Base-by-base conservation (phyloP, 2,329 filamentous ascomycete genomes). In the Colletotrichum sp. region DNA sequence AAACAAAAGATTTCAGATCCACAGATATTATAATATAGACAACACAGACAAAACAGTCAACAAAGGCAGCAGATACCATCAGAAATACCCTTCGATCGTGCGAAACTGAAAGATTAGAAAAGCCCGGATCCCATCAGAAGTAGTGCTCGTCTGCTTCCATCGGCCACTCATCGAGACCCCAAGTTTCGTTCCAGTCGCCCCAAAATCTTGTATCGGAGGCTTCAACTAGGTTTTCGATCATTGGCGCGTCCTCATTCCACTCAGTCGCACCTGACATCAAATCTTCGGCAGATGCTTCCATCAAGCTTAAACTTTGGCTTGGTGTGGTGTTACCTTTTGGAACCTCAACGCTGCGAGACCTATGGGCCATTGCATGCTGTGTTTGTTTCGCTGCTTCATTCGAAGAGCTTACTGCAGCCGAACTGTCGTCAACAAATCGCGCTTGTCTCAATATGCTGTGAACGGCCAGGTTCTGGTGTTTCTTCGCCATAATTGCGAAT, bases 401-500 rank as follows among this genome's bases (percentile, higher is more conserved):
- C 9, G 44, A 30, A 30, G 87, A 34, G 15, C 60, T 13, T 12
- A 63, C 63, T n/a, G 73, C 81, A 67, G 85, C 81, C 59, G 83
- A 80, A 39, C 84, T 86, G 69, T 86, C 84, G 72, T 87, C 85
- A 15, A 84, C 80, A 34, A 86, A 87, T 57, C 84, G 83, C 1
- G 85, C 84, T 28, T 86, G 85, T 4, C 85, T 78, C 9, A 87
- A 79, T 6, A 87, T 78, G 39, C 85, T 86, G 69, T 87, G 85
- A 13, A 87, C 85, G 0, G 84, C 85, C 1, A 87, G 82, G 4
- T 83, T 79, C 75, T 84, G 82, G n/a, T 80, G 81, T 24, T 81
- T 80, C 66, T 75, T 82, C 21, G 82, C 82, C 65, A 80, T 81
- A 12, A 79, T 80, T 6, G 82, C 83, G 39, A 82, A 78, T 55